Evolutionary conservation across 352 stramenopile species (phyloP).

Genomic region (Phytophthora sojae): DNA sequence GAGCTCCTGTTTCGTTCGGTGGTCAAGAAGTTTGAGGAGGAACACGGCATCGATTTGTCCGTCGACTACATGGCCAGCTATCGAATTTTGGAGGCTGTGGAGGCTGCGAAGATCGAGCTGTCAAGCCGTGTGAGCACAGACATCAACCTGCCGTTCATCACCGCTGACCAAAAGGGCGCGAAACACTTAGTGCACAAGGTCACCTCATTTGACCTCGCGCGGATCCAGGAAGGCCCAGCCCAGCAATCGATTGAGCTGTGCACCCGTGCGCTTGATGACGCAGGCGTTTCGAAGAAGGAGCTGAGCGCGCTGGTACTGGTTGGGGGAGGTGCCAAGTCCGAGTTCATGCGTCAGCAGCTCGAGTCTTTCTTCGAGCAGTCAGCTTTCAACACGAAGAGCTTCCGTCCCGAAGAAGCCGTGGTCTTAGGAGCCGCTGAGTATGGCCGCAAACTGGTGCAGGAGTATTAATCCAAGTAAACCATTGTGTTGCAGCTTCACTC

Average conservation of each 20-base stretch:
- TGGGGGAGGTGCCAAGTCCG: conserved; percentile 60
- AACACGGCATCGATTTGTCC: conserved; percentile 71
- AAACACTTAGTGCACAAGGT: conserved; percentile 80
- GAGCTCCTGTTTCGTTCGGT: conserved; percentile 59
- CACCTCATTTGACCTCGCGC: conserved; percentile 58
- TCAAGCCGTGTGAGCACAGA: conserved; percentile 61
- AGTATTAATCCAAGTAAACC: conserved; percentile 24
- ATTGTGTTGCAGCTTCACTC: too few relatives aligned
- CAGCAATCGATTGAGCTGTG: conserved; percentile 47
- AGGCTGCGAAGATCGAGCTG: conserved; percentile 78
- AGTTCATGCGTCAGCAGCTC: conserved; percentile 58
- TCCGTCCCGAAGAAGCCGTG: conserved; percentile 66
- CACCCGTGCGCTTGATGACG: conserved; percentile 37
- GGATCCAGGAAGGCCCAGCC: conserved; percentile 51
- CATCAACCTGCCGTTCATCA: conserved; percentile 84
- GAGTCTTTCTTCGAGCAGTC: conserved; percentile 57
- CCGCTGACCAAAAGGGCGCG: conserved; percentile 65
- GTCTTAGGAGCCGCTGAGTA: conserved; percentile 68
- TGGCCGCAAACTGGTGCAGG: conserved; percentile 51
- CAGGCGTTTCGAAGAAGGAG: conserved; percentile 46
- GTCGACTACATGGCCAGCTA: conserved; percentile 78
- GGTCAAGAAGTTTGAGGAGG: conserved; percentile 59
- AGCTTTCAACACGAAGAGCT: conserved; percentile 61
- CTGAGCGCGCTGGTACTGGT: conserved; percentile 64
- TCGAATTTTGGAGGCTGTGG: conserved; percentile 71